Percentiles rank a stretch among this genome's conserved stretches.
Evolutionary conservation across 164 flowering plant species (phyloP).

Genomic region (Nelumbo lutea): DNA sequence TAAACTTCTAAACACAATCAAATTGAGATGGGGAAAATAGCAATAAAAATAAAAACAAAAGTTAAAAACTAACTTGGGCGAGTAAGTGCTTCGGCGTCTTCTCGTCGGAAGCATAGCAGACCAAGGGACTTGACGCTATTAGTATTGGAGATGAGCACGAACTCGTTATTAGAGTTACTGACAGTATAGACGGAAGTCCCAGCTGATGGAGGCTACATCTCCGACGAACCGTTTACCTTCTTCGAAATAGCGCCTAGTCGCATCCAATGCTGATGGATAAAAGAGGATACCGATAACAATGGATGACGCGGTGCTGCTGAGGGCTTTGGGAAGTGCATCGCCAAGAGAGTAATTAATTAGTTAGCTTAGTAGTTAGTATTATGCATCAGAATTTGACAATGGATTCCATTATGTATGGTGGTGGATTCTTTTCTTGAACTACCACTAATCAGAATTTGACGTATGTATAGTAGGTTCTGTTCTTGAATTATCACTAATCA

Average conservation of each 20-base stretch:
- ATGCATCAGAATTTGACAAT: too few species aligned
- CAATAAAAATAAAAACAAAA: not conserved
- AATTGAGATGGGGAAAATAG: not conserved
- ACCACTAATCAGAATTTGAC: too few species aligned
- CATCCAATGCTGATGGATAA: slow-evolving; percentile 50
- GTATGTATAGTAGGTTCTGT: too few species aligned
- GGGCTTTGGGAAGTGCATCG: slow-evolving; percentile 37
- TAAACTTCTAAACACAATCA: too few species aligned
- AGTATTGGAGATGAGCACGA: slow-evolving; percentile 86
- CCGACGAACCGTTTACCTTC: slow-evolving; percentile 44
- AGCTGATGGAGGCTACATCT: slow-evolving; percentile 15
- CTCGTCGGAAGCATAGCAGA: slow-evolving; percentile 79
- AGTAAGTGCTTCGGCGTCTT: slow-evolving; percentile 90
- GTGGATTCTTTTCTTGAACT: too few species aligned
- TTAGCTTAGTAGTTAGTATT: too few species aligned
- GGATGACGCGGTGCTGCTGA: slow-evolving; percentile 35
- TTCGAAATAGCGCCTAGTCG: slow-evolving; percentile 50
- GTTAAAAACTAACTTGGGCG: slow-evolving; percentile 53
- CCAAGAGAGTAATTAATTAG: slow-evolving; percentile 1
- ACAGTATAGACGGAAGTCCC: slow-evolving; percentile 86
- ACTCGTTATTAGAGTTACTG: slow-evolving; percentile 83
- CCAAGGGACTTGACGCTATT: slow-evolving; percentile 68
- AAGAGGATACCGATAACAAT: slow-evolving; percentile 44
- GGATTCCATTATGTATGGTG: too few species aligned
- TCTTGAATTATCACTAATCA: too few species aligned